These are phyloP conservation scores for Solanum hybrid DNA, from an alignment of 305 asterid species.

Conservation along the genomic window DNA sequence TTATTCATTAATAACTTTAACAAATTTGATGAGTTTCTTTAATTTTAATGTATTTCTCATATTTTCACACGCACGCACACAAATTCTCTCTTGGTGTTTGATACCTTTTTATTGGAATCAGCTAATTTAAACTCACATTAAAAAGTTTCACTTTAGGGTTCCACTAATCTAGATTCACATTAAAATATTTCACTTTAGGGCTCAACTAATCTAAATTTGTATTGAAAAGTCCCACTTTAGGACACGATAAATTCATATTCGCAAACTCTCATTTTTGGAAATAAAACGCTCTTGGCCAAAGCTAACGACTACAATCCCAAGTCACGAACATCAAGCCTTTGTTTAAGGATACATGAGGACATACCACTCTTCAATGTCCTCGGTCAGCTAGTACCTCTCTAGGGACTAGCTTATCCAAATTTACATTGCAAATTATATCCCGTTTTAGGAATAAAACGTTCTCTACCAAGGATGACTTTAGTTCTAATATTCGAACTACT, in stretches of 20 bases:
- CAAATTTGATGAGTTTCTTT: not conserved
- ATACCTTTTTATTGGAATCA: not conserved
- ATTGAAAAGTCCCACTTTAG: not conserved
- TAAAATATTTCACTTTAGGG: not conserved
- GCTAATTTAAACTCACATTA: not conserved
- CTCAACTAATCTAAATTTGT: not conserved
- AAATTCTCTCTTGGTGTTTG: not conserved
- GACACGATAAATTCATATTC: not conserved
- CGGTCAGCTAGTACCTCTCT: not conserved
- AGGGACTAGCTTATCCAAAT: not conserved
- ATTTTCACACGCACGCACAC: not conserved
- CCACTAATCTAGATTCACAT: not conserved
- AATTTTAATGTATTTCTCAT: not conserved
- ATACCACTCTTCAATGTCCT: not conserved
- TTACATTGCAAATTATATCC: not conserved
- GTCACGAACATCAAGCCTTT: not conserved
- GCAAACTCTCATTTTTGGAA: not conserved
- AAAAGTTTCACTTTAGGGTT: not conserved
- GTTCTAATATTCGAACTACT: not conserved
- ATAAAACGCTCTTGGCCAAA: not conserved
- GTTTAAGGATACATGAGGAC: not conserved
- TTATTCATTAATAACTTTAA: not conserved
- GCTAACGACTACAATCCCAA: not conserved
- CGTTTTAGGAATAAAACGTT: not conserved
- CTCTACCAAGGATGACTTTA: not conserved